A percentile compares a stretch with the other conserved stretches of the same genome.
Conservation (phyloP, 2,329 filamentous ascomycete genomes). For the Xylaria arbuscula region DNA sequence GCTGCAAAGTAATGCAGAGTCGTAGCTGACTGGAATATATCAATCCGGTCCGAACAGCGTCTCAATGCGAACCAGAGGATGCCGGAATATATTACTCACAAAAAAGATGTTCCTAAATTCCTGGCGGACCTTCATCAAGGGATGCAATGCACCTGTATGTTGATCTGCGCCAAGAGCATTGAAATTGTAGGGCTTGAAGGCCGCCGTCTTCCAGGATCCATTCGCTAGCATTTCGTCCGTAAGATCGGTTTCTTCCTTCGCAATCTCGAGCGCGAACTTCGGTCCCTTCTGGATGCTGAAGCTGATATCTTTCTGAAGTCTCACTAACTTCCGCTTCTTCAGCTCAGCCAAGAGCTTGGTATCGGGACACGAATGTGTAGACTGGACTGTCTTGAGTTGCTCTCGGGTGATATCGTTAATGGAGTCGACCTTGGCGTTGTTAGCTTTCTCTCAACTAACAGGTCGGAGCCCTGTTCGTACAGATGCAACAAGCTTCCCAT, state of each 20-base stretch:
- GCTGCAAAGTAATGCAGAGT: no score
- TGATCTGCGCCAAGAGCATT: constrained; percentile 69
- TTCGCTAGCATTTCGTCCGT: constrained; percentile 93
- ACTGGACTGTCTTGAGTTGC: constrained; percentile 77
- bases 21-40: no score
- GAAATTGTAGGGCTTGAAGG: constrained; percentile 80
- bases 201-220: constrained; percentile 91
- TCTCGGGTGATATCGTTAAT: constrained; percentile 84
- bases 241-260: constrained; percentile 93
- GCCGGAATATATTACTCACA: constrained; percentile 30
- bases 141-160: constrained; percentile 70
- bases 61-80: no score
- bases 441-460: constrained; percentile 51
- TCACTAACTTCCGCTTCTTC: constrained; percentile 91
- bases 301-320: constrained; percentile 82
- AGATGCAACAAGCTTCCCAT: background rate
- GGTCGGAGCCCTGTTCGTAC: no score
- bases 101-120: constrained; percentile 99
- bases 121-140: constrained; percentile 92
- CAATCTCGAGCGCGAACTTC: constrained; percentile 88
- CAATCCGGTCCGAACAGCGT: no score
- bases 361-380: constrained; percentile 76
- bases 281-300: constrained; percentile 86
- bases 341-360: constrained; percentile 81
- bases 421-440: constrained; percentile 67